A percentile compares a stretch with the other conserved stretches of the same genome.
Conservation (phyloP, 306 rosid species). For the Hylodesmum podocarpum region DNA sequence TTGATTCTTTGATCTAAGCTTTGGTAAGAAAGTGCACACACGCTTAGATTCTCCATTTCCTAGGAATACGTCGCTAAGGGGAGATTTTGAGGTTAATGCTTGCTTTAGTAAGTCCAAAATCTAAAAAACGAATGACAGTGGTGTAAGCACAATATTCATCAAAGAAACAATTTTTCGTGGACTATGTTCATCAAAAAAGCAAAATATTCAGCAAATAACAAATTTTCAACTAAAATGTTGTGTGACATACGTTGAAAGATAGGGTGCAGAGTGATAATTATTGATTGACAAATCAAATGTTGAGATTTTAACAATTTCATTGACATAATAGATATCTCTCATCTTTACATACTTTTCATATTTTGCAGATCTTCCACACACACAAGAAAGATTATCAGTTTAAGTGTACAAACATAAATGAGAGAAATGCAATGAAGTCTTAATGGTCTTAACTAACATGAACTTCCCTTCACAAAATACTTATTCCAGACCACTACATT, state of each 20-base stretch:
- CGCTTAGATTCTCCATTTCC: background rate
- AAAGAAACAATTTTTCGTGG: background rate
- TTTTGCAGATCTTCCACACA: background rate
- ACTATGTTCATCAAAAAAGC: background rate
- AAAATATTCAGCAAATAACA: too few species aligned
- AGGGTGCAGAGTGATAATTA: background rate
- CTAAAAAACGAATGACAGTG: background rate
- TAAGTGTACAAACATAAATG: background rate
- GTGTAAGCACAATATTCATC: background rate
- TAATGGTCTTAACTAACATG: background rate
- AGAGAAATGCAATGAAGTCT: background rate
- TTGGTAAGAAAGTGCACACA: constrained; percentile 21
- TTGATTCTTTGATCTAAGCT: background rate
- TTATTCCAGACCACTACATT: background rate
- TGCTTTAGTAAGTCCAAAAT: constrained; percentile 21
- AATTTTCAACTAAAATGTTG: background rate
- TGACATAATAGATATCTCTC: background rate
- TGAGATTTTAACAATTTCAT: background rate
- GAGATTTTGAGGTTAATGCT: constrained; percentile 28
- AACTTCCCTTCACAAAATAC: background rate
- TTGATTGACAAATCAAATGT: background rate
- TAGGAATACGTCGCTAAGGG: constrained; percentile 33
- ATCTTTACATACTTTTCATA: background rate
- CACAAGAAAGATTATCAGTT: background rate
- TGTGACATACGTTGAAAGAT: background rate